phyloP scores from a whole-genome alignment of 1,139 yeast species.

The Geotrichum carabidarum region DNA sequence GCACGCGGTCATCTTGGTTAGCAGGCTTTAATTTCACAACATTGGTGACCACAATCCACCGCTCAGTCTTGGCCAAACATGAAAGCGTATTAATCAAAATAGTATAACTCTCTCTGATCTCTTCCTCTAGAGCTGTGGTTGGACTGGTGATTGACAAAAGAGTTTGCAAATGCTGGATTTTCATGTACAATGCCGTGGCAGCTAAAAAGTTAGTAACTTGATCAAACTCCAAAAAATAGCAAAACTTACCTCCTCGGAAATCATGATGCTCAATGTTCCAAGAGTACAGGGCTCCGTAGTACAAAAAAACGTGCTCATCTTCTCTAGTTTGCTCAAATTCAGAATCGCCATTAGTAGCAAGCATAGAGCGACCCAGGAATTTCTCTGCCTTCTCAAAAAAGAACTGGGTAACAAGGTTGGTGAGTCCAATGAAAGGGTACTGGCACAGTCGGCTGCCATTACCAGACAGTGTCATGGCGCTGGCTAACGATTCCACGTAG shows the following conservation, averaged over 20 bases:
- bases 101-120: conserved; percentile 23
- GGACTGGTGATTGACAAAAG: conserved; percentile 11
- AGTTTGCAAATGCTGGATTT: conserved; percentile 23
- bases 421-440: conserved; percentile 35
- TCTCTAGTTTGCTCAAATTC: conserved; percentile 12
- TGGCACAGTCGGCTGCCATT: conserved; percentile 26
- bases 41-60: conserved; percentile 30
- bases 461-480: conserved; percentile 27
- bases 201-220: conserved; percentile 20
- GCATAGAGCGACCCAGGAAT: not conserved
- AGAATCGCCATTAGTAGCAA: not conserved
- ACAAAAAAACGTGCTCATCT: conserved; percentile 19
- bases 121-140: conserved; percentile 9
- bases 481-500: conserved; percentile 23
- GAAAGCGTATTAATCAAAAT: conserved; percentile 32
- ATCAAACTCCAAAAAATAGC: conserved; percentile 10
- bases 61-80: conserved; percentile 26
- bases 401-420: conserved; percentile 25
- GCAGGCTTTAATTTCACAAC: not conserved
- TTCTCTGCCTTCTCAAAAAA: conserved; percentile 18
- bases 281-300: conserved; percentile 32
- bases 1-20: not conserved
- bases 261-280: conserved; percentile 37
- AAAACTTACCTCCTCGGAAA: conserved; percentile 29
- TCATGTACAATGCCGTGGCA: conserved; percentile 26